phyloP scores from a whole-genome alignment of 2,329 filamentous ascomycete species.

The Alternaria atra region DNA sequence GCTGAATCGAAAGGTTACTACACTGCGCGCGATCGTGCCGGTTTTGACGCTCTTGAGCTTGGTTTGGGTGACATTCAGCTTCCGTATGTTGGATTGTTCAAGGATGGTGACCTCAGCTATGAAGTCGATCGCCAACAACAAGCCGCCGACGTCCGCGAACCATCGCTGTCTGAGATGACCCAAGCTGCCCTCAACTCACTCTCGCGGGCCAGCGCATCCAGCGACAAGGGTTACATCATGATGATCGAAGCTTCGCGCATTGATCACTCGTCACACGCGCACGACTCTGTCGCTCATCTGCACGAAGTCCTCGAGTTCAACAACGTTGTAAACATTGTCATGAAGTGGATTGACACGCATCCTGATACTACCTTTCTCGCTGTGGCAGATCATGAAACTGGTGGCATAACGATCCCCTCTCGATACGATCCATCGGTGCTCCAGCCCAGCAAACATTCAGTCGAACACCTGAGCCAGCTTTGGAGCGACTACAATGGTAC shows the following conservation, averaged over 20 bases:
- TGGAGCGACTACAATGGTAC: slow-evolving; percentile 44
- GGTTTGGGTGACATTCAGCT: slow-evolving; percentile 36
- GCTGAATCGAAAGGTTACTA: slow-evolving; percentile 49
- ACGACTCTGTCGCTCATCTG: slow-evolving; percentile 38
- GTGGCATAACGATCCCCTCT: slow-evolving; percentile 52
- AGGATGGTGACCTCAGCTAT: slow-evolving; percentile 37
- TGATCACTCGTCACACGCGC: slow-evolving; percentile 36
- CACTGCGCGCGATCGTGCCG: slow-evolving; percentile 49
- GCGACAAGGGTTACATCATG: slow-evolving; percentile 53
- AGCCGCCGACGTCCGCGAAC: slow-evolving; percentile 42
- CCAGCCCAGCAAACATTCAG: slow-evolving; percentile 39
- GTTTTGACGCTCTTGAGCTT: slow-evolving; percentile 46
- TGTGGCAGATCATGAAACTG: slow-evolving; percentile 55
- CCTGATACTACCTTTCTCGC: slow-evolving; percentile 52
- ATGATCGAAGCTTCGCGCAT: slow-evolving; percentile 45
- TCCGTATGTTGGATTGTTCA: slow-evolving; percentile 54
- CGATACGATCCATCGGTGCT: slow-evolving; percentile 48
- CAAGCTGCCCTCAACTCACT: slow-evolving; percentile 52
- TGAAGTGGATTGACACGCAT: slow-evolving; percentile 54
- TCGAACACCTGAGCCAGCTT: slow-evolving; percentile 39
- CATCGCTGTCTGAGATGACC: slow-evolving; percentile 54
- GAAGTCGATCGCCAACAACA: slow-evolving; percentile 51
- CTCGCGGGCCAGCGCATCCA: slow-evolving; percentile 43
- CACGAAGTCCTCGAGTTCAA: slow-evolving; percentile 55
- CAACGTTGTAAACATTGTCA: slow-evolving; percentile 49